phyloP scores from a whole-genome alignment of 2,329 filamentous ascomycete species.

The Claviceps sp. region DNA sequence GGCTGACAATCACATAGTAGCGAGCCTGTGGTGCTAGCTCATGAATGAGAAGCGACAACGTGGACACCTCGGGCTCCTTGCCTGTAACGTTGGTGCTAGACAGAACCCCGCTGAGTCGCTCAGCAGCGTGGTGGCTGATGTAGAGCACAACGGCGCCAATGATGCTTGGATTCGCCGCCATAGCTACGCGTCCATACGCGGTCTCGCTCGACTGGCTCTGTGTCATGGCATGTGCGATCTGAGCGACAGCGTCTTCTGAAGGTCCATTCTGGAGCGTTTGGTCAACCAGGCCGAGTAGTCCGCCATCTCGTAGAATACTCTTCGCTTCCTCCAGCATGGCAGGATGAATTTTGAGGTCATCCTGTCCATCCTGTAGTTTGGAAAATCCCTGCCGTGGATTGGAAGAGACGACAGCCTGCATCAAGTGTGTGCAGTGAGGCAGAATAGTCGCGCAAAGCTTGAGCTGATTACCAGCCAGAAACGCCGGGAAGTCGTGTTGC shows the following conservation, averaged over 20 bases:
- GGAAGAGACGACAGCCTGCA: constrained; percentile 77
- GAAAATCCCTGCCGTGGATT: constrained; percentile 52
- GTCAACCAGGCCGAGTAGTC: constrained; percentile 46
- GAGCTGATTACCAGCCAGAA: constrained; percentile 76
- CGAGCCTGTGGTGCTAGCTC: constrained; percentile 64
- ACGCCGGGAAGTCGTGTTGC: constrained; percentile 91
- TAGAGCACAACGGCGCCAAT: constrained; percentile 77
- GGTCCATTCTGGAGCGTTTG: constrained; percentile 47
- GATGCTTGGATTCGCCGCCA: constrained; percentile 55
- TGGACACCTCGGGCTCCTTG: constrained; percentile 43
- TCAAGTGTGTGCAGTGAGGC: constrained; percentile 70
- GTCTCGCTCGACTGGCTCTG: constrained; percentile 43
- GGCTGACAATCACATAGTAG: constrained; percentile 71
- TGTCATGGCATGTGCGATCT: constrained; percentile 61
- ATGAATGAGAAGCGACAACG: constrained; percentile 65
- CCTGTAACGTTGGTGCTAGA: constrained; percentile 36
- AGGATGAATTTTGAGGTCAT: constrained; percentile 59
- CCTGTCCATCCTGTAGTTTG: constrained; percentile 58
- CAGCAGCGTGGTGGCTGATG: constrained; percentile 60
- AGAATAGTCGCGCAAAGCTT: constrained; percentile 71
- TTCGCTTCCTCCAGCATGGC: constrained; percentile 50
- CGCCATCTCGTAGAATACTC: constrained; percentile 37
- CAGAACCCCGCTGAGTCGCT: constrained; percentile 42
- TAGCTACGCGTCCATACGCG: constrained; percentile 50
- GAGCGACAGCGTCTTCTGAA: constrained; percentile 59